phyloP scores from a whole-genome alignment of 2,329 filamentous ascomycete genomes.

The Colletotrichum plurivorum region DNA sequence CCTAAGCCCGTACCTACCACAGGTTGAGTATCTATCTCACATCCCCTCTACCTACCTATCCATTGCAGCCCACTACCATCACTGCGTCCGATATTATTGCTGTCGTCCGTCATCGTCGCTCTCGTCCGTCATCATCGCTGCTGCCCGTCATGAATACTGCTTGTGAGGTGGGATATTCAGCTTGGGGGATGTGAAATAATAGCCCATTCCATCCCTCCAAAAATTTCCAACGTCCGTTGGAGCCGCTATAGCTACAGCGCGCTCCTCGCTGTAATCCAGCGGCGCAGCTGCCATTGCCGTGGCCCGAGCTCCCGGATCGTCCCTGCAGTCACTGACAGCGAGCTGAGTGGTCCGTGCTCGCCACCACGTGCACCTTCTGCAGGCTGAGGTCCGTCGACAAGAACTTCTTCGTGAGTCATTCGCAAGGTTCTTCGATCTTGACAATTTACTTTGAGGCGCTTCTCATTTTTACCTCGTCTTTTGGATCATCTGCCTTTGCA shows the following conservation, averaged over 20 bases:
- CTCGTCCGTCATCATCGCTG: no score
- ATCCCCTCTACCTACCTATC: constrained; percentile 13
- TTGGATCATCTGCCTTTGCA: no score
- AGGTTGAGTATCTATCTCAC: background rate
- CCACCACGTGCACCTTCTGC: constrained; percentile 22
- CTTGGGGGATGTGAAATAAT: no score
- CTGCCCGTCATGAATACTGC: no score
- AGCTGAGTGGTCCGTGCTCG: constrained; percentile 2
- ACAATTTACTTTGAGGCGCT: no score
- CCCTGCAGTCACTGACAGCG: constrained; percentile 7
- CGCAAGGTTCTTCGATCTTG: no score
- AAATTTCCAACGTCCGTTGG: no score
- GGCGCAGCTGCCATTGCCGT: background rate
- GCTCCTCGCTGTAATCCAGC: constrained; percentile 7
- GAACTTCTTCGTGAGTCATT: background rate
- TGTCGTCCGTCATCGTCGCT: no score
- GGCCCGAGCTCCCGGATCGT: constrained; percentile 26
- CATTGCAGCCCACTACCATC: background rate
- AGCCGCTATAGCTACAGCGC: constrained; percentile 1
- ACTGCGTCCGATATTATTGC: no score
- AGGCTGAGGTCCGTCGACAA: constrained; percentile 7
- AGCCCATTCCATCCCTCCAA: no score
- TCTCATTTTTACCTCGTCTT: no score
- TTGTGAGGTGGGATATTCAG: no score
- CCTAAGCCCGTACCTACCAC: constrained; percentile 3